These are phyloP conservation scores for Neurospora sp. DNA, from an alignment of 495 filamentous ascomycete genomes.

Conservation along the genomic window DNA sequence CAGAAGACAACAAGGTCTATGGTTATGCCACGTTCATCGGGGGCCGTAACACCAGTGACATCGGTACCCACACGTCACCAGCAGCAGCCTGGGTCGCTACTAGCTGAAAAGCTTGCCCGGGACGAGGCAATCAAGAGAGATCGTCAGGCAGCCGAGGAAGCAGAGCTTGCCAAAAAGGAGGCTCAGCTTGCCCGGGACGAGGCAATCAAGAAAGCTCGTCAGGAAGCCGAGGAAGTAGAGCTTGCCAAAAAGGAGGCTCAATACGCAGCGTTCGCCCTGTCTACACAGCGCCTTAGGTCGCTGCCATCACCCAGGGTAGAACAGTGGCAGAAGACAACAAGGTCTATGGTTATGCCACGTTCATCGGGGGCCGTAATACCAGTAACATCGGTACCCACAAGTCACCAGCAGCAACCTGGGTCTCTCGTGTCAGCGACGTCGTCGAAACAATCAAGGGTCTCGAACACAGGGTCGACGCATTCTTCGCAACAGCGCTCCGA, in stretches of 20 bases:
- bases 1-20: not conserved
- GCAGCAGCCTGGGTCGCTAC: no score
- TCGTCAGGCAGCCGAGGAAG: not conserved
- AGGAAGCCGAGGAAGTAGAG: not conserved
- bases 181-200: not conserved
- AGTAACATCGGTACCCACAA: not conserved
- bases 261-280: not conserved
- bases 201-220: not conserved
- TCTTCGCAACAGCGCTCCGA: not conserved
- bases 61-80: no score
- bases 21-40: not conserved
- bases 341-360: not conserved
- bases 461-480: not conserved
- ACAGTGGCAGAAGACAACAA: not conserved
- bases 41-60: not conserved
- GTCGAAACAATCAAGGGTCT: not conserved
- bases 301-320: no score
- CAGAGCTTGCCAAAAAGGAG: not conserved
- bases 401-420: not conserved
- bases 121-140: not conserved
- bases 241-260: not conserved
- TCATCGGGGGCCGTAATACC: not conserved
- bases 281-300: not conserved
- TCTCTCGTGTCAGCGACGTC: not conserved
- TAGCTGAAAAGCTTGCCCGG: not conserved